Conservation (phyloP, 2,329 filamentous ascomycete species). For the Onygenales sp. region DNA sequence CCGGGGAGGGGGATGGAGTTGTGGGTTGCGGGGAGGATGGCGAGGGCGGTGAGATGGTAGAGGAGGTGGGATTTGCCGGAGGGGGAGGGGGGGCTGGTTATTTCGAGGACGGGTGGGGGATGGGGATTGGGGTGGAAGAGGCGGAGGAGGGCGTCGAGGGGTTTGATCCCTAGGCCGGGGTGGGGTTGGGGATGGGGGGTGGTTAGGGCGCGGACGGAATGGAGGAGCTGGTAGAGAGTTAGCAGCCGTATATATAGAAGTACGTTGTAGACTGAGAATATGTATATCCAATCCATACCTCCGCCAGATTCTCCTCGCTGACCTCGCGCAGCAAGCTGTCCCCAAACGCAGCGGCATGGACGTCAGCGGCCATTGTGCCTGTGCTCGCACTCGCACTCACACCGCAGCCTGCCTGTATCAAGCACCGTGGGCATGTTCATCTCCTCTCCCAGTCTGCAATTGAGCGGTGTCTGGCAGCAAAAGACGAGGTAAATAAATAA, state of each 20-base stretch:
- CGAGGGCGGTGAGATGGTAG: constrained; percentile 44
- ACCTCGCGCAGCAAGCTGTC: constrained; percentile 44
- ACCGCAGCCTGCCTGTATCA: too few relatives aligned
- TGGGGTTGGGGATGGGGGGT: constrained; percentile 8
- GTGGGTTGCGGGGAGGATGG: constrained; percentile 38
- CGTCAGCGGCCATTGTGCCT: neutral
- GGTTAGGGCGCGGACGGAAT: constrained; percentile 20
- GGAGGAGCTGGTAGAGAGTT: constrained; percentile 28
- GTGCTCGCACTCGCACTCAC: neutral
- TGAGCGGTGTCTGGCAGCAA: too few relatives aligned
- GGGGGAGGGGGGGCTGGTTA: constrained; percentile 42
- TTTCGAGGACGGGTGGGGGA: constrained; percentile 39
- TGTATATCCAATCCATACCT: constrained; percentile 31
- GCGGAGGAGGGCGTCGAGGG: constrained; percentile 37
- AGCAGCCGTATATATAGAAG: constrained; percentile 1
- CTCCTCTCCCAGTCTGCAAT: too few relatives aligned
- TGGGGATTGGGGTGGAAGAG: constrained; percentile 20
- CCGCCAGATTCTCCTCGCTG: constrained; percentile 39
- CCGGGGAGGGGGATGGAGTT: constrained; percentile 31
- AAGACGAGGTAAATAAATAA: too few relatives aligned
- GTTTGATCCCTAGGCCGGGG: constrained; percentile 32
- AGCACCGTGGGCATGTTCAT: too few relatives aligned
- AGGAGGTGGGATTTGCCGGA: constrained; percentile 52
- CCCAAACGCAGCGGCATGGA: constrained; percentile 22
- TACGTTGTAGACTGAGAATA: neutral